Percentiles rank a stretch among this genome's conserved stretches.
Conservation (phyloP, 441 rosid species). For the Dalechampia spathulata region DNA sequence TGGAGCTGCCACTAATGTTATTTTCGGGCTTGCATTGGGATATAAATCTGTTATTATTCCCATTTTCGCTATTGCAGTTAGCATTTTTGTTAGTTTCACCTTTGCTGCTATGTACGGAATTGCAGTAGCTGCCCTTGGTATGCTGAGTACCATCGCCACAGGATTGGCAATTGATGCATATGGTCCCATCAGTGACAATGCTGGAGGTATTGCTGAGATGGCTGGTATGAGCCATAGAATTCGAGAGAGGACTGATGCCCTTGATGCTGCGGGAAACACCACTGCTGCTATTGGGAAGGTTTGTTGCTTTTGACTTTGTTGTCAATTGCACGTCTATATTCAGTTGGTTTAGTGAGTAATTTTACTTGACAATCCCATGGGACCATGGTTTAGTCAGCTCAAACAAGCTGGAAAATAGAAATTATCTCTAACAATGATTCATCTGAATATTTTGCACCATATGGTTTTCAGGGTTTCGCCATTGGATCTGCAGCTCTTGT, state of each 20-base stretch:
- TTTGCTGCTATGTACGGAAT: slow-evolving; percentile 75
- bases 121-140: slow-evolving; percentile 70
- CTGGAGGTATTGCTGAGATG: slow-evolving; percentile 84
- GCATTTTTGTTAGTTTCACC: slow-evolving; percentile 61
- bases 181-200: slow-evolving; percentile 76
- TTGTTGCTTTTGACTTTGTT: slow-evolving; percentile 2
- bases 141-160: slow-evolving; percentile 73
- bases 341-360: not conserved
- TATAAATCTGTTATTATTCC: slow-evolving; percentile 74
- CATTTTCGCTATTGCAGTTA: slow-evolving; percentile 56
- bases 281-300: slow-evolving; percentile 83
- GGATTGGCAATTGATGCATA: slow-evolving; percentile 76
- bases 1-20: slow-evolving; percentile 74
- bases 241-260: slow-evolving; percentile 64
- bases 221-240: slow-evolving; percentile 74
- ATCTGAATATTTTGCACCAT: slow-evolving; percentile 1
- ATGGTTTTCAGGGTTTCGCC: slow-evolving; percentile 49
- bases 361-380: too few species aligned
- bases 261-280: slow-evolving; percentile 77
- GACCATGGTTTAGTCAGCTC: not conserved
- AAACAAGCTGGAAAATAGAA: not conserved
- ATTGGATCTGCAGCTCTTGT: slow-evolving; percentile 68
- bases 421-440: too few species aligned
- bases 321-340: not conserved
- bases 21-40: slow-evolving; percentile 72